Percentiles rank a stretch among this genome's conserved stretches.
phyloP scores from a whole-genome alignment of 2,329 filamentous ascomycete species.

The Diaporthe citrichinensis region DNA sequence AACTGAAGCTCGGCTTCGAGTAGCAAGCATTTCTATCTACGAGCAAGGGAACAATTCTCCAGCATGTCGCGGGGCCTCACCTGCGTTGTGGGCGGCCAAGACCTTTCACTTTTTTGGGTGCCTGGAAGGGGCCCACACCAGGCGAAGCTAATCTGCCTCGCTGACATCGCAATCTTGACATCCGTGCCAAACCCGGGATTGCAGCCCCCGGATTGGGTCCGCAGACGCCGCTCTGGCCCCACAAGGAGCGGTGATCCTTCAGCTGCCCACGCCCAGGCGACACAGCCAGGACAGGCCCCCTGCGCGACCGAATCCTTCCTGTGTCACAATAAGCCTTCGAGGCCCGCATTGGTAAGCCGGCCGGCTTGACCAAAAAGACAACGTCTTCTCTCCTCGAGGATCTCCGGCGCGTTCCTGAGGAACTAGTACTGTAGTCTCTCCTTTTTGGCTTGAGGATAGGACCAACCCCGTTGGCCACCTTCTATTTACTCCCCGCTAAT shows the following conservation, averaged over 20 bases:
- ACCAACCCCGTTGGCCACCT: neutral
- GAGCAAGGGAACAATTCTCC: neutral
- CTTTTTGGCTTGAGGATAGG: neutral
- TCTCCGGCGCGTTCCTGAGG: neutral
- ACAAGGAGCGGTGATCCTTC: neutral
- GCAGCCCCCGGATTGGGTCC: neutral
- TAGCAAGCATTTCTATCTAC: neutral
- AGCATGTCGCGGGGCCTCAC: neutral
- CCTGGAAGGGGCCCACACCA: neutral
- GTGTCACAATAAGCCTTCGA: neutral
- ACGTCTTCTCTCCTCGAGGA: neutral
- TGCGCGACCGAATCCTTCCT: neutral
- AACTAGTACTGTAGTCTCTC: neutral
- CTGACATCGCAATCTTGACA: neutral
- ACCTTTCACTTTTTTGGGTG: neutral
- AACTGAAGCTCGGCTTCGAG: neutral
- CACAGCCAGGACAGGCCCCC: neutral
- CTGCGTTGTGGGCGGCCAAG: neutral
- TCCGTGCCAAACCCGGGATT: neutral
- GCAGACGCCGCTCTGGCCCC: neutral
- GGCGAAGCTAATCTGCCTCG: neutral
- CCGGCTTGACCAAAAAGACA: constrained; percentile 6
- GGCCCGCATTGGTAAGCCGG: neutral
- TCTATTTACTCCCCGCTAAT: neutral
- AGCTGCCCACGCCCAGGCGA: neutral